Percentiles rank a stretch among this genome's conserved stretches.
Evolutionary conservation across 2,329 filamentous ascomycete species (phyloP).

Genomic region (Fusarium sacchari): DNA sequence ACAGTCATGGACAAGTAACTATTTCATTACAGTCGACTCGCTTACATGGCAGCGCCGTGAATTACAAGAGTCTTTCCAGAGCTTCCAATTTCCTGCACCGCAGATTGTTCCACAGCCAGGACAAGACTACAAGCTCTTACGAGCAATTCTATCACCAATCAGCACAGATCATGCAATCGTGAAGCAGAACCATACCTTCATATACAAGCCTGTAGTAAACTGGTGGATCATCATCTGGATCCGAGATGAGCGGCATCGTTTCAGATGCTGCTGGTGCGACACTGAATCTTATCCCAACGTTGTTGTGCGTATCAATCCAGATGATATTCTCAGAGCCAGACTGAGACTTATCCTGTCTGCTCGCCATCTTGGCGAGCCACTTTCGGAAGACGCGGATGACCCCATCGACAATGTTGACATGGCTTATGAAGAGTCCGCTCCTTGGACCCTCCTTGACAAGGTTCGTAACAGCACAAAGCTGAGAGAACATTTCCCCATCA

Average conservation of each 20-base stretch:
- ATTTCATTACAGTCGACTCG: too few species aligned
- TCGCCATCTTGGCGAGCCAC: slow-evolving; percentile 68
- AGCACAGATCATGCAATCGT: not conserved
- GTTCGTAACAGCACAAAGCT: slow-evolving; percentile 75
- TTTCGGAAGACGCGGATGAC: slow-evolving; percentile 77
- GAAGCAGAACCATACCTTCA: slow-evolving; percentile 65
- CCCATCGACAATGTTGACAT: slow-evolving; percentile 73
- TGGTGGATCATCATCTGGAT: slow-evolving; percentile 70
- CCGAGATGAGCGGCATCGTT: slow-evolving; percentile 64
- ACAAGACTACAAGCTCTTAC: slow-evolving; percentile 72
- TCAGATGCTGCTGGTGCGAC: slow-evolving; percentile 56
- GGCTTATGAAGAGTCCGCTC: slow-evolving; percentile 70
- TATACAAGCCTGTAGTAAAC: slow-evolving; percentile 78
- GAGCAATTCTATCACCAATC: slow-evolving; percentile 66
- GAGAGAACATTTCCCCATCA: slow-evolving; percentile 76
- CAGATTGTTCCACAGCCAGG: slow-evolving; percentile 71
- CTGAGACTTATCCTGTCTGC: not conserved
- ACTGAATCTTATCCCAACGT: slow-evolving; percentile 75
- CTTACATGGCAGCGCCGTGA: slow-evolving; percentile 52
- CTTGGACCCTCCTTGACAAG: slow-evolving; percentile 73
- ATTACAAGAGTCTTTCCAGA: slow-evolving; percentile 76
- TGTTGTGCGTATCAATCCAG: slow-evolving; percentile 72
- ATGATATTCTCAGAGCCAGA: slow-evolving; percentile 57
- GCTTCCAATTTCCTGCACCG: slow-evolving; percentile 66
- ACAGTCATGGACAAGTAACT: too few species aligned